Evolutionary conservation across 2,329 filamentous ascomycete species (phyloP), one percentile per base, ranked within the genome.

Genomic region (Knufia petricola): DNA sequence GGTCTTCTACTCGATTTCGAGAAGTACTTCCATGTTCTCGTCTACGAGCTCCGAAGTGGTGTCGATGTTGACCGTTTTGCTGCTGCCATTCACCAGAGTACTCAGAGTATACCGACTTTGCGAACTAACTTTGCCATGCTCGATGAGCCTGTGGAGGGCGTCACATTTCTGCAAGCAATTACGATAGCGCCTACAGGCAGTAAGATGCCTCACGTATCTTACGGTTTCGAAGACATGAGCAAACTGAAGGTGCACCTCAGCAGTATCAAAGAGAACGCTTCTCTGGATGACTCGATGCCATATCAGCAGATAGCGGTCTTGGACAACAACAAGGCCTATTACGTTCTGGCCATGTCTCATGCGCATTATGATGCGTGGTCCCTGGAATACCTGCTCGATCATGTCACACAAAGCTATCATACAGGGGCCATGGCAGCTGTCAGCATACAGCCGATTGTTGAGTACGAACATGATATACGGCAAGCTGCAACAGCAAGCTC

Each of bases 281-380:
- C 4, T 19, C 24, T 43, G 10, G 30, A 31, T 36, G 44, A 37
- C 12, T 30, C 53, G 12, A 26, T 17, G 9, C 45, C 48, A 4
- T 28, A 64, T 13, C 48, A 78, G 12, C 65, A 63, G 2, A 44
- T 72, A 3, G 55, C 71, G 17, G 53, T 62, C 13, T 30, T 46
- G 21, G 60, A 65, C 17, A 48, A 59, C 0, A 44, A 52, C 4
- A 61, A 65, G 13, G 60, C 47, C 2, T 75, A 73, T 49, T 58
- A 79, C n/a, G 50, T 78, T 3, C 62, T 95, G 1, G 89, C 87
- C 0, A 80, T 95, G 32, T 77, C 88, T 0, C 89, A 95, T 64
- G 87, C 88, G 1, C 72, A 95, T 17, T 95, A 95, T 56, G 89
- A 95, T 60, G 89, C 89, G 0, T 88, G 82, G 78, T 94, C 88